These are phyloP conservation scores for Chimonanthus praecox DNA, from an alignment of 164 flowering plant species.

Conservation along the genomic window DNA sequence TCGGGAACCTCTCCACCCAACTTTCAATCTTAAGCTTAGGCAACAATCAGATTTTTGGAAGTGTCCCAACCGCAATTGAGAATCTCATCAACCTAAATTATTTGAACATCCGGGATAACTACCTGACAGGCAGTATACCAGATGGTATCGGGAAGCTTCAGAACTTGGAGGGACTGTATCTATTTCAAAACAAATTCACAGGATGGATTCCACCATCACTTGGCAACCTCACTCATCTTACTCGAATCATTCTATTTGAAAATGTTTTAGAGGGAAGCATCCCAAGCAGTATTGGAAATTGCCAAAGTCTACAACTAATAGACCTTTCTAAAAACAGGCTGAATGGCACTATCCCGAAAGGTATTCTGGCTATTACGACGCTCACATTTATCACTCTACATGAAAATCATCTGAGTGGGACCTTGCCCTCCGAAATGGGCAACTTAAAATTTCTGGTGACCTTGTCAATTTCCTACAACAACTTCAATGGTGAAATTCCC, in stretches of 20 bases:
- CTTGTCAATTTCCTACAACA: conserved; percentile 21
- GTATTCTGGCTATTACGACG: conserved; percentile 18
- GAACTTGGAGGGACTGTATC: neutral
- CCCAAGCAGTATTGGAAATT: conserved; percentile 1
- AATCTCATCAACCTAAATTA: conserved; percentile 2
- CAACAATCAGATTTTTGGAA: conserved; percentile 3
- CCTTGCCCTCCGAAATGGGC: conserved; percentile 25
- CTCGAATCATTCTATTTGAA: neutral
- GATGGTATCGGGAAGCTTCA: conserved; percentile 3
- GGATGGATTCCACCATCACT: conserved; percentile 1
- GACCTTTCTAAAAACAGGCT: neutral
- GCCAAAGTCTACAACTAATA: neutral
- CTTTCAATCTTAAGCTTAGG: neutral
- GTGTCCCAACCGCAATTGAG: conserved; percentile 10
- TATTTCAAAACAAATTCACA: neutral
- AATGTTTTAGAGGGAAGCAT: conserved; percentile 6
- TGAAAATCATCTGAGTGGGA: conserved; percentile 26
- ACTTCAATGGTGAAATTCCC: conserved; percentile 34
- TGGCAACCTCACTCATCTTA: neutral
- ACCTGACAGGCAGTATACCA: conserved; percentile 1
- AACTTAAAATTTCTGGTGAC: conserved; percentile 13
- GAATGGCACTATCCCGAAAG: conserved; percentile 20
- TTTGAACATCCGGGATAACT: neutral
- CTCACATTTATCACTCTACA: conserved; percentile 4
- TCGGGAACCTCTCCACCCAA: conserved; percentile 10